These are phyloP conservation scores for Linum tenue DNA, from an alignment of 345 rosid species.

Conservation along the genomic window DNA sequence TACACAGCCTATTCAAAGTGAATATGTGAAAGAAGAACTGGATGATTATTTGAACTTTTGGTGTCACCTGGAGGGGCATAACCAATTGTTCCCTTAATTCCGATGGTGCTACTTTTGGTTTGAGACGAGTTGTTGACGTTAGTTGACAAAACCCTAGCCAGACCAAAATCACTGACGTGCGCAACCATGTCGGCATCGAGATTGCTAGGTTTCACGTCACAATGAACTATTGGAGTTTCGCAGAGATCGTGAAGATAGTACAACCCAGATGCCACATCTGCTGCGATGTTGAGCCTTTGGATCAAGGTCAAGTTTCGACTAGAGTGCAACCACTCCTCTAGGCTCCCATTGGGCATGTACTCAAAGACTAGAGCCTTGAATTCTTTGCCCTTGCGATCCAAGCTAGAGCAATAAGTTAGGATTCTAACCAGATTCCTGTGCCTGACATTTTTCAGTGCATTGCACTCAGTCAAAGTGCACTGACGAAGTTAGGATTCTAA, in stretches of 20 bases:
- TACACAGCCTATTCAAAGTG: no score
- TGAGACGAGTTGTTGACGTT: neutral
- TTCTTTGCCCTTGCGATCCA: no score
- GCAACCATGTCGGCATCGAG: constrained; percentile 13
- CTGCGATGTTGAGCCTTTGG: constrained; percentile 8
- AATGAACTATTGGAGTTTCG: constrained; percentile 13
- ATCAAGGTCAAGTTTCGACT: neutral
- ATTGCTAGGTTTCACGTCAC: constrained; percentile 19
- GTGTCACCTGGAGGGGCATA: constrained; percentile 18
- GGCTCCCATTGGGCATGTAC: constrained; percentile 15
- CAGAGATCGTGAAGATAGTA: constrained; percentile 19
- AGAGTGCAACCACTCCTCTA: constrained; percentile 15
- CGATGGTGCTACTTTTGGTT: neutral
- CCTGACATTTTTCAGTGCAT: no score
- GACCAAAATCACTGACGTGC: constrained; percentile 15
- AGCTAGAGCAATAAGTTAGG: no score
- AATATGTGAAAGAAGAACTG: no score
- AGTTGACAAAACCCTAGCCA: constrained; percentile 10
- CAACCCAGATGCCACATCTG: constrained; percentile 14
- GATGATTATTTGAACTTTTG: neutral
- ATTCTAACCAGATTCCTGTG: no score
- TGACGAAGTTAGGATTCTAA: no score
- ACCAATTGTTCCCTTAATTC: constrained; percentile 17
- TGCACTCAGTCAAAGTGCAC: no score
- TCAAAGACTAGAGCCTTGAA: neutral